Conservation (phyloP, 106 monocot genomes). For the Dioscorea alata region DNA sequence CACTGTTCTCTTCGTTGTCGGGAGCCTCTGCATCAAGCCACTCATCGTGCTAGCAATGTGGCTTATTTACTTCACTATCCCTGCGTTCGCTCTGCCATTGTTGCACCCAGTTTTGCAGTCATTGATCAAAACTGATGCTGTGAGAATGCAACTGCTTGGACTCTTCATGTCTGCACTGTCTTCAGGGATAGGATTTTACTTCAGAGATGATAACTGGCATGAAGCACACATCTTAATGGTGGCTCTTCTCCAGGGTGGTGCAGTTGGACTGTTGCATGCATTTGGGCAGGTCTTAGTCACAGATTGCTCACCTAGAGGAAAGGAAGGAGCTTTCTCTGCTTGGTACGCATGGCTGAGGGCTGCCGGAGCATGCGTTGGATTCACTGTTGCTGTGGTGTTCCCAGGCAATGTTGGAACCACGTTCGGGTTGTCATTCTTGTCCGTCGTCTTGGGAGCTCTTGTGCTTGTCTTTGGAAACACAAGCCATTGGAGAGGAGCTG, state of each 20-base stretch:
- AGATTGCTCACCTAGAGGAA: conserved; percentile 41
- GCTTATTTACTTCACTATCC: conserved; percentile 3
- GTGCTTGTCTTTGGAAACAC: conserved; percentile 49
- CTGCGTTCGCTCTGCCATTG: not conserved
- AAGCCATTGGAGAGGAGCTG: conserved; percentile 11
- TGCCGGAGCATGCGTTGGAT: conserved; percentile 28
- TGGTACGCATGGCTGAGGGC: conserved; percentile 33
- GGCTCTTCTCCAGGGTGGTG: conserved; percentile 30
- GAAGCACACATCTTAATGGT: conserved; percentile 16
- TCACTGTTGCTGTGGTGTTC: conserved; percentile 23
- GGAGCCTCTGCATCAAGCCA: conserved; percentile 25
- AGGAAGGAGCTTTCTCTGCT: conserved; percentile 39
- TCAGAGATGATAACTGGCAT: conserved; percentile 28
- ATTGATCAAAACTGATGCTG: conserved; percentile 31
- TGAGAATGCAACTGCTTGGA: conserved; percentile 48
- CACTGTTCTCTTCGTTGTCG: conserved; percentile 25
- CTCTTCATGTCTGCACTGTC: conserved; percentile 28
- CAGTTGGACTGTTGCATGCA: conserved; percentile 26
- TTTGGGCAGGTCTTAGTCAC: conserved; percentile 31
- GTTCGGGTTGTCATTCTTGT: conserved; percentile 36
- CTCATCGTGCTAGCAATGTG: not conserved
- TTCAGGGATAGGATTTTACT: conserved; percentile 42
- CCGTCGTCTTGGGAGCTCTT: conserved; percentile 16
- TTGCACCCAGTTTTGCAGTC: conserved; percentile 26
- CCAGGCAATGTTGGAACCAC: conserved; percentile 20